Evolutionary conservation across 495 filamentous ascomycete species (phyloP).

Genomic region (Niebla homalea): DNA sequence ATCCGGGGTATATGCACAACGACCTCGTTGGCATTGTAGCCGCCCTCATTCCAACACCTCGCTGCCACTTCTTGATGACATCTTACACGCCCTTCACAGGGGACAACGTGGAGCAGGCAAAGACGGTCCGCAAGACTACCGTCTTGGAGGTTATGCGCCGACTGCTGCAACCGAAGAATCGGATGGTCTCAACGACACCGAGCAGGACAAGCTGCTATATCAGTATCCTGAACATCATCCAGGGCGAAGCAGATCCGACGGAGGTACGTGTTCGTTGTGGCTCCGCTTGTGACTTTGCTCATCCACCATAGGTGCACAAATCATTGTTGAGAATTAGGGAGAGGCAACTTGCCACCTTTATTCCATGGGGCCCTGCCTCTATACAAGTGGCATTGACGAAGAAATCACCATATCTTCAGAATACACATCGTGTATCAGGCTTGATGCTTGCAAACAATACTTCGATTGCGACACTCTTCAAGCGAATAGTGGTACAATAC

Average conservation of each 20-base stretch:
- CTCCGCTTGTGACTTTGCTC: conserved; percentile 5
- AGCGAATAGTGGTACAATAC: conserved; percentile 80
- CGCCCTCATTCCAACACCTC: conserved; percentile 86
- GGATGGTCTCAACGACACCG: conserved; percentile 94
- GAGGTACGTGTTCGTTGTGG: conserved; percentile 39
- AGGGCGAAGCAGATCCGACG: conserved; percentile 92
- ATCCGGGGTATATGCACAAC: conserved; percentile 99
- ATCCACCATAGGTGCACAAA: conserved; percentile 57
- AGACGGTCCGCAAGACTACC: conserved; percentile 94
- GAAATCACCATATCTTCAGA: conserved; percentile 82
- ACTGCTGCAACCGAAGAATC: conserved; percentile 91
- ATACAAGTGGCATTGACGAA: conserved; percentile 96
- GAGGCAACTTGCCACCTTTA: conserved; percentile 86
- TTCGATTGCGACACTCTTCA: conserved; percentile 92
- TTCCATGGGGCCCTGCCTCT: conserved; percentile 96
- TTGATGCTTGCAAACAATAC: conserved; percentile 98
- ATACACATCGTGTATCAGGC: conserved; percentile 82
- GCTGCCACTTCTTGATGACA: conserved; percentile 96
- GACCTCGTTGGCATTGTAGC: conserved; percentile 94
- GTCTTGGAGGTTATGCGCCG: conserved; percentile 96
- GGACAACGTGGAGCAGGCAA: conserved; percentile 88
- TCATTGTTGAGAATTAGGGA: conserved; percentile 92
- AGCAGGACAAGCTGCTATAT: conserved; percentile 98
- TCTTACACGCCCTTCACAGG: conserved; percentile 96
- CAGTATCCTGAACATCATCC: conserved; percentile 96